Percentiles rank a stretch among this genome's conserved stretches.
phyloP scores from a whole-genome alignment of 257 asterid species.

The Solanum medicagineum region DNA sequence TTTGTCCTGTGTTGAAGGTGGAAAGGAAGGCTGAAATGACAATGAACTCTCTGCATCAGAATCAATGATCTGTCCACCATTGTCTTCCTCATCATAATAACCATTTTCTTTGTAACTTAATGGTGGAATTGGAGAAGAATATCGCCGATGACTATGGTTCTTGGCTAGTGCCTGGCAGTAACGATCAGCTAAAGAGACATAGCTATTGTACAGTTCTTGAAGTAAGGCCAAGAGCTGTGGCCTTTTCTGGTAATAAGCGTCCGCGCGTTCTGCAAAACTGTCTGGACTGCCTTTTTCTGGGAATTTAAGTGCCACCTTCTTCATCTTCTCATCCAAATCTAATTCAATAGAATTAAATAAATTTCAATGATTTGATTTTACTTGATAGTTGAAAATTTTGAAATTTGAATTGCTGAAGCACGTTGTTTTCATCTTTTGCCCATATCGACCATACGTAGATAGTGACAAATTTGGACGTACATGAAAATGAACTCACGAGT shows the following conservation, averaged over 20 bases:
- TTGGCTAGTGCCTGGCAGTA: conserved; percentile 70
- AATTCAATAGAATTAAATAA: background rate
- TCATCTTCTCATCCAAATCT: conserved; percentile 91
- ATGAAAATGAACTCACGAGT: background rate
- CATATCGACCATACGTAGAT: background rate
- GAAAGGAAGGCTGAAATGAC: conserved; percentile 42
- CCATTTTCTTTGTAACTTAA: conserved; percentile 14
- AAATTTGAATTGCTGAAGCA: background rate
- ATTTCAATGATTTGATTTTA: background rate
- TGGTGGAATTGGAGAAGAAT: conserved; percentile 37
- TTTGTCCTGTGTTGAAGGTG: background rate
- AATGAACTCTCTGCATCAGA: conserved; percentile 75
- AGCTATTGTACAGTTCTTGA: conserved; percentile 66
- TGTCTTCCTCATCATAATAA: conserved; percentile 25
- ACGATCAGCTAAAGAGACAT: conserved; percentile 74
- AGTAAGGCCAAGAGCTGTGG: conserved; percentile 72
- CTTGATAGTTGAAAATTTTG: background rate
- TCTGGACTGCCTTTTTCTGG: conserved; percentile 32
- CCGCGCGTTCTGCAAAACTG: conserved; percentile 66
- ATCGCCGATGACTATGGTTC: conserved; percentile 31
- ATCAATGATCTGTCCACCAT: conserved; percentile 33
- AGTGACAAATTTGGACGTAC: background rate
- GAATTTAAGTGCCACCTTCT: conserved; percentile 27
- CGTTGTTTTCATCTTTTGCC: background rate
- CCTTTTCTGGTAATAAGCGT: conserved; percentile 69